Evolutionary conservation across 148 eudicot genomes (phyloP), one percentile per base, ranked within the genome.

Genomic region (Silene conica): DNA sequence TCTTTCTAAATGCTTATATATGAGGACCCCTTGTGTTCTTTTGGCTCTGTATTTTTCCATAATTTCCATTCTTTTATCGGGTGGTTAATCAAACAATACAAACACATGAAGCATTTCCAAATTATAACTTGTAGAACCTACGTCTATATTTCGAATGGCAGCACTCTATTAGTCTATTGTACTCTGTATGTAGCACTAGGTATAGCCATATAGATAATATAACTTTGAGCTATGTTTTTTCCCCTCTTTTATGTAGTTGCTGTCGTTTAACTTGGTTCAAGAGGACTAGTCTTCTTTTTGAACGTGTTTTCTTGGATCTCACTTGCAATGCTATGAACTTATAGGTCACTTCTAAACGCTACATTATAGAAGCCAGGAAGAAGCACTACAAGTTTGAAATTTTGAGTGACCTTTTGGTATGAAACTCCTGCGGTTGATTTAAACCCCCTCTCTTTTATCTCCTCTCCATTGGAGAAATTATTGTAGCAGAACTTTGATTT

Each of bases 381-480:
- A 85, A 85, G 84, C 97, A 96, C 82, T 96, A 92, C 88, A 92
- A 84, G 76, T 96, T 96, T 77, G 93, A 87, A 73, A 83, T 43
- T 63, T 71, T 90, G 80, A 85, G 69, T 76, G 86, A 92, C 78
- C 84, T 96, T 77, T 46, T 89, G 97, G 99, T 90, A 85, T 73
- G 76, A 26, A 68, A 50, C 52, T 63, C 52, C 6, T 56, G 26
- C 18, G 9, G 34, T 56, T 67, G 31, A 31, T 65, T 26, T 75
- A n/a, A 26, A 26, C 28, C 28, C 28, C 28, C 21, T 68, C n/a
- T 68, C 43, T 6, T 10, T 34, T 38, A 4, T 19, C 41, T 52
- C 41, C 12, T 16, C 10, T 52, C 60, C 60, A 69, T n/a, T 45
- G 8, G 19, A 64, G 15, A 66, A 16, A 66, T 14, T n/a, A 54